Base-by-base conservation (phyloP, 495 filamentous ascomycete species). In the Hypomontagnella monticulosa region DNA sequence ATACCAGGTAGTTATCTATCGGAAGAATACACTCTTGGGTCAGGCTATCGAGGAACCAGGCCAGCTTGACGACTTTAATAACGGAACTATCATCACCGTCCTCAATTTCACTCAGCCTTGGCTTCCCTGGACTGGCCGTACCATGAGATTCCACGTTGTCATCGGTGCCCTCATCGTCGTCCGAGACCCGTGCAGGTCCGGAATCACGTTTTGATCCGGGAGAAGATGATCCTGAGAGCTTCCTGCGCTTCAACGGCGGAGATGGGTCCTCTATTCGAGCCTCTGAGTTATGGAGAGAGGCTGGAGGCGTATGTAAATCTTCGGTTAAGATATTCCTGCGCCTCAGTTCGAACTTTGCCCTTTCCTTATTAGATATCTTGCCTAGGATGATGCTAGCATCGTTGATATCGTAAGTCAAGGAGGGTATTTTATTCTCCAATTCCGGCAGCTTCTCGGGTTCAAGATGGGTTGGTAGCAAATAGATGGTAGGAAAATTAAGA, bases 331-430 rank as follows among this genome's bases (percentile, higher is more conserved):
- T 42, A 81, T 71, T 78, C 18, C 64, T 83, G 34, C 84, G 84
- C 41, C 92, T 83, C 36, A 97, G 78, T 76, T 98, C 94, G 57
- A 95, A 85, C 9, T 83, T 81, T 1, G 90, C 92, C 8, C 94
- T 85, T 66, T 85, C 84, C 54, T 86, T 86, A 46, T 86, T 88
- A 0, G 76, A 77, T 23, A 96, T 81, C 52, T 86, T 90, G 0
- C 88, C 92, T 16, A 99, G 76, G 4, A 97, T 73, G 1, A 97
- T 57, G 8, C 81, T 80, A 5, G 93, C 93, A 71, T 96, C 90
- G 3, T 80, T 76, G 49, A 89, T 78, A 70, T 93, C 87, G 52
- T 89, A 89, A 0, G 92, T 96, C 41, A 97, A 72, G 0, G 78
- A 74, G 3, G 79, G 78, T 12, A 97, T 83, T 15, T 84, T 78